Base-by-base conservation (phyloP, 2,329 filamentous ascomycete genomes). In the Alternaria hordeiaustralica region DNA sequence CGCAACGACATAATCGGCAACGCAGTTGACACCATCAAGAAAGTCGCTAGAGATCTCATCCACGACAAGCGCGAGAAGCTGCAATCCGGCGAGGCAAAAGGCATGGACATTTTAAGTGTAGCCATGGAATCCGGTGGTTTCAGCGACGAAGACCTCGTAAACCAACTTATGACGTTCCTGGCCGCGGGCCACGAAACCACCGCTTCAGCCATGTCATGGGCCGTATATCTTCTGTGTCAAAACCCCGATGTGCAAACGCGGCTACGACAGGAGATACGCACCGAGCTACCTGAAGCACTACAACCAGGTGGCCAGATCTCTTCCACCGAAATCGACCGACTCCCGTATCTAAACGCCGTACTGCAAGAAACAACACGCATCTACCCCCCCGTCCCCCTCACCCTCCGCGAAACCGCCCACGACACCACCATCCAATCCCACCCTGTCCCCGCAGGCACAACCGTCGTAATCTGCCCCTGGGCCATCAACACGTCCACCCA, bases 141-240 rank as follows among this genome's bases (percentile, higher is more conserved):
- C 80, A 87, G 82, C 12, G 92, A 96, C 66, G 91, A 93, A 53
- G 89, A 93, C 64, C 87, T 97, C n/a, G 87, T 93, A 36, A 91
- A 96, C 77, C 93, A 97, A 80, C 87, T 96, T 76, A 96, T 96
- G 92, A 96, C 92, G 0, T 96, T 96, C 82, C 87, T 96, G 6
- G 91, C 90, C 1, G 93, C 93, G 0, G 84, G 83, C 45, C 84
- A 88, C 66, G 86, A 88, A 77, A 88, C 87, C 0, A 88, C 86
- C 8, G 85, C 86, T 2, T 82, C 80, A 13, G 82, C 85, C 18
- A 77, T 87, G 61, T 84, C 82, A 33, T 88, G 86, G 85, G 83
- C 85, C 11, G 80, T 84, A 33, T 87, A 87, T 71, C 78, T 85
- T 4, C 79, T 88, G 2, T 84, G 83, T 70, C 81, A 81, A 21